A percentile compares a stretch with the other conserved stretches of the same genome.
These are phyloP conservation scores for Gossypium arboreum DNA, from an alignment of 345 rosid species.

Conservation along the genomic window DNA sequence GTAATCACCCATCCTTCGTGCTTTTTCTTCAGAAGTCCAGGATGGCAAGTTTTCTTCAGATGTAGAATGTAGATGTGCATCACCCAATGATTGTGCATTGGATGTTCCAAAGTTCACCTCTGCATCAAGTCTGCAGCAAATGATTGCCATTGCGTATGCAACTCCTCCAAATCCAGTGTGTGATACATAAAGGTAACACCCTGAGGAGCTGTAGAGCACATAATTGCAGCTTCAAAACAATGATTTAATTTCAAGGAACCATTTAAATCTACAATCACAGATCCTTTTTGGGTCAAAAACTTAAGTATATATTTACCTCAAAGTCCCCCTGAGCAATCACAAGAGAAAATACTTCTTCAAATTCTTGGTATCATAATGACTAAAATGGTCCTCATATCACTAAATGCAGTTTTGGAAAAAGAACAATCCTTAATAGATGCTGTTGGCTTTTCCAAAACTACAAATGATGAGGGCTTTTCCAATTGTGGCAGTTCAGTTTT, in stretches of 20 bases:
- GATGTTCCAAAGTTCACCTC: constrained; percentile 34
- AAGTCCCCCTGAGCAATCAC: neutral
- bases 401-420: too few species aligned
- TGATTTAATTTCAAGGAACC: neutral
- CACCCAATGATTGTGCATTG: constrained; percentile 26
- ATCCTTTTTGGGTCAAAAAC: neutral
- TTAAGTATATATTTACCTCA: neutral
- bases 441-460: neutral
- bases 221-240: constrained; percentile 4
- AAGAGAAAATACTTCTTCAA: neutral
- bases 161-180: constrained; percentile 96
- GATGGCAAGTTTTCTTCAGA: constrained; percentile 38
- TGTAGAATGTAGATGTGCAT: constrained; percentile 26
- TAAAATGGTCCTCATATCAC: neutral
- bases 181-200: constrained; percentile 80
- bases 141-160: constrained; percentile 88
- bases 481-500: neutral
- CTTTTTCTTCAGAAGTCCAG: constrained; percentile 64
- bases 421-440: neutral
- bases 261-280: neutral
- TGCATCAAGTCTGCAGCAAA: constrained; percentile 69
- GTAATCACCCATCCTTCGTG: constrained; percentile 80
- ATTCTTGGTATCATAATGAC: neutral
- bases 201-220: constrained; percentile 48
- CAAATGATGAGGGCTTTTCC: neutral